Conservation (phyloP, 2,329 filamentous ascomycete species). For the Hysterium pulicare region DNA sequence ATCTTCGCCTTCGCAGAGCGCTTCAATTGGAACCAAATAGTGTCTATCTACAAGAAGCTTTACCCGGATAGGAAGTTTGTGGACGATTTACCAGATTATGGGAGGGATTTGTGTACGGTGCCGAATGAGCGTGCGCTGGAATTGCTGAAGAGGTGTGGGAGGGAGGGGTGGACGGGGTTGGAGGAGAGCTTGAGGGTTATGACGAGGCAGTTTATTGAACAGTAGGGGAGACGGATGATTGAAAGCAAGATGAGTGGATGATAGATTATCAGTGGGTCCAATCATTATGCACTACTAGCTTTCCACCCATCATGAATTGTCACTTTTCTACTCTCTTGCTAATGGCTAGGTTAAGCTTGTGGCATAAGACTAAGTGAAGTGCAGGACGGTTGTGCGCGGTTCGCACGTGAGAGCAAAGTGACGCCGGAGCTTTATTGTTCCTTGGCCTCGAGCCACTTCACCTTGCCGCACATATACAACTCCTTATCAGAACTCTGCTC, state of each 20-base stretch:
- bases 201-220: constrained; percentile 3
- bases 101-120: constrained; percentile 16
- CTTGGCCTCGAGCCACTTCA: no score
- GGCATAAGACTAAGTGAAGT: no score
- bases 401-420: no score
- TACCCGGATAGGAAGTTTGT: constrained; percentile 40
- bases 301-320: no score
- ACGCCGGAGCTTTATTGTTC: no score
- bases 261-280: not conserved
- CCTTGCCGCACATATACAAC: no score
- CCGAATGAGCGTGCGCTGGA: constrained; percentile 22
- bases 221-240: not conserved
- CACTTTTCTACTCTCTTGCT: no score
- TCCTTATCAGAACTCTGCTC: no score
- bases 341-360: no score
- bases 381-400: no score
- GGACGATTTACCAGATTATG: constrained; percentile 15
- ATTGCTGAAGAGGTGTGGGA: constrained; percentile 25
- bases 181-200: constrained; percentile 21
- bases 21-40: constrained; percentile 46
- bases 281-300: no score
- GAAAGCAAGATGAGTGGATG: not conserved
- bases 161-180: constrained; percentile 23
- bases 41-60: constrained; percentile 36
- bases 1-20: constrained; percentile 53